Percentiles rank a stretch among this genome's conserved stretches.
These are phyloP conservation scores for Cantharellus anzutake DNA, from an alignment of 768 basidiomycete genomes.

Conservation along the genomic window DNA sequence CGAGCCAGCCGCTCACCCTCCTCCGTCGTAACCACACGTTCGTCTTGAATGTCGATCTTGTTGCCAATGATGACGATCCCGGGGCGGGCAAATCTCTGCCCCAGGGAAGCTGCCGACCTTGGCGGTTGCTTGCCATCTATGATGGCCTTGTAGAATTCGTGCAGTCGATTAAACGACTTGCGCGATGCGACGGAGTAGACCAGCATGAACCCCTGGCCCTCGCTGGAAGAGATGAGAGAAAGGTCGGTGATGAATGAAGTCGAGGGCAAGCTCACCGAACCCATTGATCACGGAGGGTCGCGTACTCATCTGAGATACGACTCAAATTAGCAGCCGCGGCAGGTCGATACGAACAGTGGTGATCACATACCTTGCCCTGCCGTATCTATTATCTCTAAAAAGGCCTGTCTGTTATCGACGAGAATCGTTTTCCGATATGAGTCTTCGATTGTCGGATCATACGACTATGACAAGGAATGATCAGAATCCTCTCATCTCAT, in stretches of 20 bases:
- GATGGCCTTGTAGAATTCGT: constrained; percentile 78
- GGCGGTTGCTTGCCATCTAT: constrained; percentile 44
- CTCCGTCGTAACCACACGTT: constrained; percentile 79
- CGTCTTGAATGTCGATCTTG: constrained; percentile 83
- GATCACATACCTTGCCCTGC: constrained; percentile 68
- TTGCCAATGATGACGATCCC: constrained; percentile 93
- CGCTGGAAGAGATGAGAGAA: constrained; percentile 27
- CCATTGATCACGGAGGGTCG: constrained; percentile 93
- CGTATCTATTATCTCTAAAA: constrained; percentile 93
- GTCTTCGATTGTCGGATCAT: constrained; percentile 97
- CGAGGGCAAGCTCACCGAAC: constrained; percentile 42
- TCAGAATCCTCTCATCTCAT: neutral
- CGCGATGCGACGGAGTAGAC: constrained; percentile 95
- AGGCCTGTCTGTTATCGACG: constrained; percentile 88
- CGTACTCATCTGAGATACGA: constrained; percentile 66
- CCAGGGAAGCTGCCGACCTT: no score
- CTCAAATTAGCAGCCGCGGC: constrained; percentile 5
- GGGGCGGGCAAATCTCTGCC: constrained; percentile 24
- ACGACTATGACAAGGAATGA: constrained; percentile 37
- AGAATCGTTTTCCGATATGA: constrained; percentile 90
- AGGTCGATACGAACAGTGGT: neutral
- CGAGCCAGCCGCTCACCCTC: constrained; percentile 71
- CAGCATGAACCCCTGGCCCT: constrained; percentile 94
- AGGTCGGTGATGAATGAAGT: constrained; percentile 1
- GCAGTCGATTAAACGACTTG: constrained; percentile 75